Evolutionary conservation across 169 alveolate genomes (phyloP), one percentile per base, ranked within the genome.

Genomic region (Fabrea salina): DNA sequence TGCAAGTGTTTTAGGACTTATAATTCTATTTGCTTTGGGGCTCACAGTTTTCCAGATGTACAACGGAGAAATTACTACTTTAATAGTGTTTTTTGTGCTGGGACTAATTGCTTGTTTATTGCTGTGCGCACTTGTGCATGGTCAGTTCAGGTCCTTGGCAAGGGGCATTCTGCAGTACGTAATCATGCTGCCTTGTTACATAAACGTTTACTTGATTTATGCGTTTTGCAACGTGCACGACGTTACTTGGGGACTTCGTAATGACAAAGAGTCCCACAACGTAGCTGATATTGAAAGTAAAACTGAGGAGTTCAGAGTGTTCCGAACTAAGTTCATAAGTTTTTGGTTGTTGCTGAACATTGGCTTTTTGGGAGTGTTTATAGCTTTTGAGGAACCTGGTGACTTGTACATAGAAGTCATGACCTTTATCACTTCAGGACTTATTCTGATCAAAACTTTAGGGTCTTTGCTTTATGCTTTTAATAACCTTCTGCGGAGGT

Each of bases 161-260:
- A 44, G 53, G 16, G 53, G 53, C 11, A 44, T 44, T 11, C 22
- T 44, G 53, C 76, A 66, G 22, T 66, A 66, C 22, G 30, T 85
- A 2, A 74, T 79, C 57, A 50, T 86, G 80, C 58, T 83, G 53
- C 91, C 91, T 19, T 76, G 86, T 16, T 86, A 76, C 77, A 67
- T 78, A 25, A 86, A 75, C 30, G 50, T 86, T 19, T 58, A 82
- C 50, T 51, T 59, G n/a, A 82, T 84, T 43, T 86, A 79, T 70
- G 76, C 91, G 5, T 51, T 82, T 74, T 64, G 83, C 71, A 86
- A 86, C 75, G 49, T 72, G 19, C 86, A 78, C 49, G 89, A 86
- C 53, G 71, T 86, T 43, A 51, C 87, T 59, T 86, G 91, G 91
- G 91, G 91, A 16, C 16, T 44, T 11, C 11, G 53, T 11, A 44